These are phyloP conservation scores for Pseudocercospora fuligena DNA, from an alignment of 2,329 filamentous ascomycete genomes.

Conservation along the genomic window DNA sequence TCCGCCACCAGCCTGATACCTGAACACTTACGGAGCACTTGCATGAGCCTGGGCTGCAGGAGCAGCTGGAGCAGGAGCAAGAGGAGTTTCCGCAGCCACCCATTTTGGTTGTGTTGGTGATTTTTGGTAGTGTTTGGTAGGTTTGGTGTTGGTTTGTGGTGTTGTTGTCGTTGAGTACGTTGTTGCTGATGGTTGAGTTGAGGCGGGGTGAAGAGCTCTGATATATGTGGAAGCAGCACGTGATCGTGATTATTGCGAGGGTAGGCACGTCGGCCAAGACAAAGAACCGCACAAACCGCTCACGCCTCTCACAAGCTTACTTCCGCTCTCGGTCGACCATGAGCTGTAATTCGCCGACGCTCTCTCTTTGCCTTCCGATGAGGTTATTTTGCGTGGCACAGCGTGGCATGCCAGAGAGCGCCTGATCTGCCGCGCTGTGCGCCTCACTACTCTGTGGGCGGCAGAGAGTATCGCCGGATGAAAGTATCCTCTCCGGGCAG, in stretches of 20 bases:
- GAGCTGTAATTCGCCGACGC: slow-evolving; percentile 14
- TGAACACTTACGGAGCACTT: slow-evolving; percentile 32
- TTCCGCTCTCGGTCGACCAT: slow-evolving; percentile 9
- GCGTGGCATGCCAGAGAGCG: neutral
- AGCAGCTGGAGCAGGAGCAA: slow-evolving; percentile 40
- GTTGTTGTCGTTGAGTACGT: slow-evolving; percentile 14
- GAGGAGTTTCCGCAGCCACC: slow-evolving; percentile 41
- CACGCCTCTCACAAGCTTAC: neutral
- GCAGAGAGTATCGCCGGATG: neutral
- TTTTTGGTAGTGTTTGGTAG: slow-evolving; percentile 14
- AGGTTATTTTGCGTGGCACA: slow-evolving; percentile 14
- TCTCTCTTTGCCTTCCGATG: neutral
- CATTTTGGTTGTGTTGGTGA: slow-evolving; percentile 34
- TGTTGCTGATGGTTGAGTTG: slow-evolving; percentile 1
- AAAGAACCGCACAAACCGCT: slow-evolving; percentile 17
- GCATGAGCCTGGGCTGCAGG: slow-evolving; percentile 38
- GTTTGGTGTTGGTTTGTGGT: slow-evolving; percentile 8
- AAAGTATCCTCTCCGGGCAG: slow-evolving; percentile 5
- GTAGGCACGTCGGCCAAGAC: neutral
- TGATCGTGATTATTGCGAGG: no score
- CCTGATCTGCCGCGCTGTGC: neutral
- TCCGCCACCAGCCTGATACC: slow-evolving; percentile 9
- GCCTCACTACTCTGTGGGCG: neutral
- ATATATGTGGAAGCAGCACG: no score
- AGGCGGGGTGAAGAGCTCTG: slow-evolving; percentile 11